phyloP scores from a whole-genome alignment of 1,284 basidiomycete species.

The Coniferiporia weirii region DNA sequence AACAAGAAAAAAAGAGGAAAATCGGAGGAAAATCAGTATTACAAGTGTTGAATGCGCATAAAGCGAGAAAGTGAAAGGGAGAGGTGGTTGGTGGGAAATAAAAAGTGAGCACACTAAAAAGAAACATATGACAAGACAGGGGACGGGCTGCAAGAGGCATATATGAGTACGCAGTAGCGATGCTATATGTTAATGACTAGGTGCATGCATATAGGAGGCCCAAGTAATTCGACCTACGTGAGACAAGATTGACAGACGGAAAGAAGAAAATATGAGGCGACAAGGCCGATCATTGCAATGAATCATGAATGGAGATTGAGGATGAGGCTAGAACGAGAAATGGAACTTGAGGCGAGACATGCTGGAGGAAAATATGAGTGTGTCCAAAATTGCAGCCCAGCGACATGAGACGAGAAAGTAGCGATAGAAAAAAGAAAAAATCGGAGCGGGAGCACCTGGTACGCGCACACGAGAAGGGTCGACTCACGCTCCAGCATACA shows the following conservation, averaged over 20 bases:
- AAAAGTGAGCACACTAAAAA: background rate
- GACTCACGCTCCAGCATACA: background rate
- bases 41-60: background rate
- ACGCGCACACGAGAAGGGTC: background rate
- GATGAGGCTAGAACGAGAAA: background rate
- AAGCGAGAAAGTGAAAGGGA: background rate
- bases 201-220: background rate
- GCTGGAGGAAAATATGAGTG: background rate
- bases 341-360: background rate
- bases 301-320: background rate
- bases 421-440: background rate
- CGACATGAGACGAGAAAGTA: constrained; percentile 4
- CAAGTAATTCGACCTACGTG: background rate
- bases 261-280: background rate
- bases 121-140: background rate
- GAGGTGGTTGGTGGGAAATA: background rate
- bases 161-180: background rate
- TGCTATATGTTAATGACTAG: background rate
- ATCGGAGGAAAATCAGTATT: background rate
- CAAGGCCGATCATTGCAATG: background rate
- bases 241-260: background rate
- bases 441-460: background rate
- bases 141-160: background rate
- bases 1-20: background rate
- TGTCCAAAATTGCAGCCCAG: background rate